A percentile compares a stretch with the other conserved stretches of the same genome.
phyloP scores from a whole-genome alignment of 768 basidiomycete genomes.

The Nevesoporus exiguus region DNA sequence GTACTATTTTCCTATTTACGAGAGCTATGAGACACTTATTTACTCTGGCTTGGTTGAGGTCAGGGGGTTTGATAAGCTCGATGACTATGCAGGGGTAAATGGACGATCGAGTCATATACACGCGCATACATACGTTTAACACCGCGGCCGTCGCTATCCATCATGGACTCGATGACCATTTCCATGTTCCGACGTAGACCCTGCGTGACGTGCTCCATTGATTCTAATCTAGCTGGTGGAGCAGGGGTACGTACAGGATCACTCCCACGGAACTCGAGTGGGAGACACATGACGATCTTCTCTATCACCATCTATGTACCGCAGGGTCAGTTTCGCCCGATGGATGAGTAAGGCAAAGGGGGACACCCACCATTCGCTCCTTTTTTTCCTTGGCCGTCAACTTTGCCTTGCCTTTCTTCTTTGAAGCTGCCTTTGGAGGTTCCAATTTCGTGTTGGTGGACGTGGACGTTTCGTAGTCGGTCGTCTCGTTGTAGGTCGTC shows the following conservation, averaged over 20 bases:
- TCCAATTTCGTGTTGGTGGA: slow-evolving; percentile 39
- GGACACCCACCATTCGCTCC: slow-evolving; percentile 59
- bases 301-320: slow-evolving; percentile 54
- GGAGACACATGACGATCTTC: slow-evolving; percentile 68
- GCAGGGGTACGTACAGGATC: slow-evolving; percentile 62
- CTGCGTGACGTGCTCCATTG: slow-evolving; percentile 34
- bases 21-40: slow-evolving; percentile 93
- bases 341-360: not conserved
- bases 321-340: not conserved
- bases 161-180: slow-evolving; percentile 69
- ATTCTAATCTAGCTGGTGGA: not conserved
- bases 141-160: slow-evolving; percentile 58
- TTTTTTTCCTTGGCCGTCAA: slow-evolving; percentile 79
- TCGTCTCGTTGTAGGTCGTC: slow-evolving; percentile 28
- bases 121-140: slow-evolving; percentile 52
- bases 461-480: slow-evolving; percentile 33
- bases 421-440: slow-evolving; percentile 39
- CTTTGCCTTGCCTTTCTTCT: slow-evolving; percentile 61
- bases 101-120: not conserved
- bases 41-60: slow-evolving; percentile 84
- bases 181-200: slow-evolving; percentile 76
- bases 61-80: slow-evolving; percentile 74
- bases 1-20: slow-evolving; percentile 80
- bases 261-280: slow-evolving; percentile 86
- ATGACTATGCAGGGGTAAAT: slow-evolving; percentile 47